Base-by-base conservation (phyloP, 441 rosid species). In the Biscutella laevigata region DNA sequence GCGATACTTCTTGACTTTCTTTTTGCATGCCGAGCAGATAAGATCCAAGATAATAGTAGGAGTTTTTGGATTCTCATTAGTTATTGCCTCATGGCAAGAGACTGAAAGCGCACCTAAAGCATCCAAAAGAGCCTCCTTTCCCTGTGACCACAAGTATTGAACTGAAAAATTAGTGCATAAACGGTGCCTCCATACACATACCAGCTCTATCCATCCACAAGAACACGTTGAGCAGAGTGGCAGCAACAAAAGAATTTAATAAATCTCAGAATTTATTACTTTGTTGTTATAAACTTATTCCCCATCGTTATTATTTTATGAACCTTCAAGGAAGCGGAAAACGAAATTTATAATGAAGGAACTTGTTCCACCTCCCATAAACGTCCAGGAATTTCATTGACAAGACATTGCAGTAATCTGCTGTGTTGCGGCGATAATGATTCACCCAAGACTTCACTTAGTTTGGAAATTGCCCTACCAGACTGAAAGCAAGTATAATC, bases 371-470 rank as follows among this genome's bases (percentile, higher is more conserved):
- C 98, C 95, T 91, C 96, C 98, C 98, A 91, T 51, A 91, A 64
- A 49, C 88, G 95, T 62, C 96, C 95, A 33, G 89, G 98, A 64
- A 91, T 55, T 76, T 91, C 98, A 70, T 80, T 77, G 74, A 80
- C 53, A 22, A 88, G 83, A 66, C 86, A 77, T 10, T 74, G 70
- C 47, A 88, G 82, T 62, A 91, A 72, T 59, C 59, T 62, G 54
- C 38, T 66, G 59, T 84, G 77, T 64, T 73, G 57, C 36, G 88
- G 68, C 27, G 95, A 91, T 64, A 91, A 61, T 22, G 94, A 79
- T 62, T 83, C 91, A 51, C 91, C 95, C 75, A 91, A 71, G 75
- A 88, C 80, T 66, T 85, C 95, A 62, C 79, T 57, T 28, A 91
- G 89, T 77, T 85, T 85, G 77, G 82, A 72, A 44, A 82, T 77